Conservation (phyloP, 2,329 filamentous ascomycete species). For the Elsinoe fawcettii region DNA sequence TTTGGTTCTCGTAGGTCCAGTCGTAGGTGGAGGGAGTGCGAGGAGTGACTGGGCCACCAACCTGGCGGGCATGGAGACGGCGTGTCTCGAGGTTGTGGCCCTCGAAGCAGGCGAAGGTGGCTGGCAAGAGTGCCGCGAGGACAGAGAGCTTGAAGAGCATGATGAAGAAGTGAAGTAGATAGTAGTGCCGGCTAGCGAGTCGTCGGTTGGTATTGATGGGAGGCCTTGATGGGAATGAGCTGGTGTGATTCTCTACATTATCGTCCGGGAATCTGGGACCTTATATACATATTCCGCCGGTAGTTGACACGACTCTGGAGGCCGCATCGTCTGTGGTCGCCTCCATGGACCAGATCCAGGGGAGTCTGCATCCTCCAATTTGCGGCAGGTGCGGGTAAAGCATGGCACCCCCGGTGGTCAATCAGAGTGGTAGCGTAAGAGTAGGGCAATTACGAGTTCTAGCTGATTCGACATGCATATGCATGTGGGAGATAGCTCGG, state of each 20-base stretch:
- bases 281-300: constrained; percentile 1
- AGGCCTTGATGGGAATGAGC: neutral
- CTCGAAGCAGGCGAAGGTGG: constrained; percentile 10
- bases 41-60: constrained; percentile 7
- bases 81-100: constrained; percentile 11
- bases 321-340: neutral
- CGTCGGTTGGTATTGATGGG: neutral
- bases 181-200: neutral
- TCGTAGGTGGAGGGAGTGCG: constrained; percentile 3
- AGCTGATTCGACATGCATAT: constrained; percentile 1
- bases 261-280: constrained; percentile 7
- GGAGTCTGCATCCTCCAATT: constrained; percentile 4
- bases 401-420: neutral
- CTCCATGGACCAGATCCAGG: neutral
- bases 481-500: constrained; percentile 12
- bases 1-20: constrained; percentile 10
- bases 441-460: neutral
- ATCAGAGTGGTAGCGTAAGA: neutral
- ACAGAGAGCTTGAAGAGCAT: constrained; percentile 11
- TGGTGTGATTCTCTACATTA: neutral
- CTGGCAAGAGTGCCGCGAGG: constrained; percentile 6
- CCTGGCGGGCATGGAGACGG: constrained; percentile 8
- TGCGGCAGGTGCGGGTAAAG: neutral
- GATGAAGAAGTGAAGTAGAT: neutral
- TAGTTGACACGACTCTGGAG: neutral